Percentiles rank a stretch among this genome's conserved stretches.
These are phyloP conservation scores for Oenanthe sinensis DNA, from an alignment of 129 eudicot species.

Conservation along the genomic window DNA sequence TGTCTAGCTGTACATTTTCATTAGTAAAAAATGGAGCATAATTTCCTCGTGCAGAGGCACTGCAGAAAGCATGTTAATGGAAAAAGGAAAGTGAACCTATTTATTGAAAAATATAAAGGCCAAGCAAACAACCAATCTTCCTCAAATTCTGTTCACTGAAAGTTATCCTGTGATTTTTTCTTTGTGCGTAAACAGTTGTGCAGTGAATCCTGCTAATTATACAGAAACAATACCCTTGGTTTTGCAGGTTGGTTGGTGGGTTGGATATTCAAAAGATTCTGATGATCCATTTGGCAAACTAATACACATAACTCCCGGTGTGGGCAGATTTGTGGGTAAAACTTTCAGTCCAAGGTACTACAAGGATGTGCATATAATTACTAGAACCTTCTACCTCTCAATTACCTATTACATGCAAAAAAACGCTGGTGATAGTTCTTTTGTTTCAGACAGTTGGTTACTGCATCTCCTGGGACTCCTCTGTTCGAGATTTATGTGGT, in stretches of 20 bases:
- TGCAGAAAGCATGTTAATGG: background rate
- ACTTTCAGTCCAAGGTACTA: conserved; percentile 84
- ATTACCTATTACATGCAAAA: conserved; percentile 14
- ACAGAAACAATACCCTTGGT: conserved; percentile 4
- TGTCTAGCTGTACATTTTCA: background rate
- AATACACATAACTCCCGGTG: conserved; percentile 80
- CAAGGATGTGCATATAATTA: conserved; percentile 6
- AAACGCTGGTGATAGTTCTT: conserved; percentile 12
- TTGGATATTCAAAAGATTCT: conserved; percentile 84
- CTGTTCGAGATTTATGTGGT: conserved; percentile 94
- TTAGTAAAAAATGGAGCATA: background rate
- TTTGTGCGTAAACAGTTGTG: background rate
- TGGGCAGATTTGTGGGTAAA: conserved; percentile 87
- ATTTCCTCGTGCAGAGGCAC: background rate
- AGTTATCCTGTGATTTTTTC: background rate
- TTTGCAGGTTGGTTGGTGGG: conserved; percentile 98
- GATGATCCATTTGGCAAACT: conserved; percentile 91
- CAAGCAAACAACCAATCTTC: background rate
- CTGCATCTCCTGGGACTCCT: conserved; percentile 96
- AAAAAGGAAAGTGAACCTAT: background rate
- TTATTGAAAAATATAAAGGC: background rate
- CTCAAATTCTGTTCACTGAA: background rate
- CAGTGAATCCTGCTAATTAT: background rate
- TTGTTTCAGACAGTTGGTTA: conserved; percentile 73
- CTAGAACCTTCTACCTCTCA: conserved; percentile 5